phyloP scores from a whole-genome alignment of 768 basidiomycete species.

The Mycena pura region DNA sequence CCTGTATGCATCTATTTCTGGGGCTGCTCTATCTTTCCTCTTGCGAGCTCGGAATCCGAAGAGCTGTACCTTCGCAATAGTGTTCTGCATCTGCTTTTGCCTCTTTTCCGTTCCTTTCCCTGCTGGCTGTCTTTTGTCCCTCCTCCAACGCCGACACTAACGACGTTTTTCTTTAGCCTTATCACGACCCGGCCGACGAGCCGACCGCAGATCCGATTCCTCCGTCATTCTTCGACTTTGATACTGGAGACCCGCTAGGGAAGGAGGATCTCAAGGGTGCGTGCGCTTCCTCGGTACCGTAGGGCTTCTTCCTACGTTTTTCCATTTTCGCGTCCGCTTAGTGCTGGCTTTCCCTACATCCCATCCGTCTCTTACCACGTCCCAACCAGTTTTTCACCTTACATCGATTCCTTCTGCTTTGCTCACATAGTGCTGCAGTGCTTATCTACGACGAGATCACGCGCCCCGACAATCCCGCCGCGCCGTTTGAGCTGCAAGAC shows the following conservation, averaged over 20 bases:
- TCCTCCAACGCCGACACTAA: neutral
- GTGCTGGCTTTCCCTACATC: neutral
- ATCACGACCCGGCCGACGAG: slow-evolving; percentile 90
- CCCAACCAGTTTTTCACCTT: neutral
- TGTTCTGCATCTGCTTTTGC: neutral
- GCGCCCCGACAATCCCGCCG: slow-evolving; percentile 33
- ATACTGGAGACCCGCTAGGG: slow-evolving; percentile 66
- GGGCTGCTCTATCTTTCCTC: neutral
- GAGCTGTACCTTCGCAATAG: no score
- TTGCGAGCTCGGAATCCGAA: no score
- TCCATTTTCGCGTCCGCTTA: neutral
- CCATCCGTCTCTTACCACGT: neutral
- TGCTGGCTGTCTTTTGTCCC: neutral
- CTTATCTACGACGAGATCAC: slow-evolving; percentile 62
- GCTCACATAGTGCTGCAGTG: slow-evolving; percentile 32
- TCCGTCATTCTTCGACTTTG: slow-evolving; percentile 85
- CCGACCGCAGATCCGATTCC: slow-evolving; percentile 79
- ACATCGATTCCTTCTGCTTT: no score
- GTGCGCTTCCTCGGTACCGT: neutral
- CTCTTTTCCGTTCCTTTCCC: neutral
- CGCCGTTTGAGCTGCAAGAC: slow-evolving; percentile 25
- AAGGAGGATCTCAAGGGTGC: slow-evolving; percentile 77
- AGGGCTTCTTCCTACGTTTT: neutral
- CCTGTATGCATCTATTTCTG: neutral
- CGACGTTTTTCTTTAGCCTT: slow-evolving; percentile 61